These are phyloP conservation scores for Sporothrix humicola DNA, from an alignment of 2,329 filamentous ascomycete species.

Conservation along the genomic window DNA sequence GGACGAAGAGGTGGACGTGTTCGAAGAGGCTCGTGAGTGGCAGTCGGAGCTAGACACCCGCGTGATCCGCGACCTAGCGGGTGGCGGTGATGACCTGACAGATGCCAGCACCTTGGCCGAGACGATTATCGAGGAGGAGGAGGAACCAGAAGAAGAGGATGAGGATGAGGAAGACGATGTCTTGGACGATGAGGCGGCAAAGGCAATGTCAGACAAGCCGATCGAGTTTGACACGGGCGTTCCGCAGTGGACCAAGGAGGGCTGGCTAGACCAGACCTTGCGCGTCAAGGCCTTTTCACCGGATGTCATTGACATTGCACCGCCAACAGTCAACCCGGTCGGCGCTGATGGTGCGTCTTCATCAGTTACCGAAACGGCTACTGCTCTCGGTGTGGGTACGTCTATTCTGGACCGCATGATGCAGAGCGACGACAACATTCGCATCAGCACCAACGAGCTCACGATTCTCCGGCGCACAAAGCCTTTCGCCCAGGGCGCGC, in stretches of 20 bases:
- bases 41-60: background rate
- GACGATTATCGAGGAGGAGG: conserved; percentile 32
- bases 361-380: background rate
- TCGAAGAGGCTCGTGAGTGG: conserved; percentile 35
- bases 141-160: conserved; percentile 26
- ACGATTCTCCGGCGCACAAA: conserved; percentile 43
- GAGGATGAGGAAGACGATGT: conserved; percentile 9
- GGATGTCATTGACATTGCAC: conserved; percentile 41
- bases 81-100: too few species aligned
- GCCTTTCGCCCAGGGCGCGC: conserved; percentile 46
- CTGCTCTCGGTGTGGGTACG: background rate
- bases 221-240: conserved; percentile 38
- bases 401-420: conserved; percentile 47
- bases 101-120: conserved; percentile 18
- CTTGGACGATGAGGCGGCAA: background rate
- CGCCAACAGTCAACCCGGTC: background rate
- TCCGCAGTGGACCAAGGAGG: conserved; percentile 41
- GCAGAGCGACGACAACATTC: conserved; percentile 46
- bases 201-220: background rate
- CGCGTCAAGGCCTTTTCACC: conserved; percentile 44
- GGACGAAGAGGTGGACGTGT: conserved; percentile 32
- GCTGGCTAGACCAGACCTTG: conserved; percentile 44
- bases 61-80: background rate
- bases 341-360: background rate
- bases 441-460: conserved; percentile 44